Percentiles rank a stretch among this genome's conserved stretches.
phyloP scores from a whole-genome alignment of 306 rosid species.

The Alnus glutinosa region DNA sequence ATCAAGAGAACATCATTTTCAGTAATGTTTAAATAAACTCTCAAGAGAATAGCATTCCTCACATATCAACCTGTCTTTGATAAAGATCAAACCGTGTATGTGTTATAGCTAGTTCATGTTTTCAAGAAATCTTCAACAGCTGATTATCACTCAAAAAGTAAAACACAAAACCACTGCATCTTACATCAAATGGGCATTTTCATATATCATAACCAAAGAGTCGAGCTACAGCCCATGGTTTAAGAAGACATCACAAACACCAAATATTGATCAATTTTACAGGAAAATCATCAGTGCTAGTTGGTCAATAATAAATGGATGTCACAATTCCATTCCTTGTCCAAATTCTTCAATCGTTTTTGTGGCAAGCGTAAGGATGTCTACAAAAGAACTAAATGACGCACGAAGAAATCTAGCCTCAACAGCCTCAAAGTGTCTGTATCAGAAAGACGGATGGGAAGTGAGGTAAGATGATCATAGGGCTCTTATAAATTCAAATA shows the following conservation, averaged over 20 bases:
- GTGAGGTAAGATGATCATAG: not conserved
- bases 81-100: not conserved
- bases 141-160: not conserved
- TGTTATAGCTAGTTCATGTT: not conserved
- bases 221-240: not conserved
- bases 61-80: not conserved
- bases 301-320: conserved; percentile 2
- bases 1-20: not conserved
- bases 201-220: not conserved
- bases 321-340: conserved; percentile 53
- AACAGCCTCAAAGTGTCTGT: conserved; percentile 82
- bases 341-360: conserved; percentile 89
- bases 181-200: not conserved
- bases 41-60: not conserved
- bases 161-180: not conserved
- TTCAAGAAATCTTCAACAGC: not conserved
- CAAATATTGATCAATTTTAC: conserved; percentile 7
- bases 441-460: conserved; percentile 13
- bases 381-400: conserved; percentile 79
- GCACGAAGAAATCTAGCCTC: conserved; percentile 96
- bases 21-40: no score
- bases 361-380: conserved; percentile 71
- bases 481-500: not conserved
- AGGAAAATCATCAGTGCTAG: conserved; percentile 10
- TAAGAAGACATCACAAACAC: conserved; percentile 3